phyloP scores from a whole-genome alignment of 208 protist genomes.

The Wallacemonas sp. region DNA sequence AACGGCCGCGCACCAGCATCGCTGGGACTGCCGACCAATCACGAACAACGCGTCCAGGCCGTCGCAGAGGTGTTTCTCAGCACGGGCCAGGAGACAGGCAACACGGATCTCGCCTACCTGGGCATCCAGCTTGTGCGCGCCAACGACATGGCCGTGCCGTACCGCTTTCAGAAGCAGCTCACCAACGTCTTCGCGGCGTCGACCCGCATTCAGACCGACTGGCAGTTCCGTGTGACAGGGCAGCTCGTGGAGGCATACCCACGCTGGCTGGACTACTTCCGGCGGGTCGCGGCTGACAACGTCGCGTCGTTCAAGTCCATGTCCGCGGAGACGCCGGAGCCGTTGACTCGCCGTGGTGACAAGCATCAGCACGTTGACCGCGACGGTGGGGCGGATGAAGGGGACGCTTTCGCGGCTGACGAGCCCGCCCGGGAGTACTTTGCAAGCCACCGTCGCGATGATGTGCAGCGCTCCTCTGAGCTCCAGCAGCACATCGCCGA shows the following conservation, averaged over 20 bases:
- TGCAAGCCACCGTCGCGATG: conserved; percentile 48
- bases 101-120: conserved; percentile 79
- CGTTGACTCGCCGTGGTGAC: no score
- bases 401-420: not conserved
- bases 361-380: not conserved
- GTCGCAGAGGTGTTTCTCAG: conserved; percentile 69
- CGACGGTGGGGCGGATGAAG: not conserved
- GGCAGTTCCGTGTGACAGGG: conserved; percentile 68
- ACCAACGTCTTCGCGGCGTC: conserved; percentile 81
- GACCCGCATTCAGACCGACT: conserved; percentile 78
- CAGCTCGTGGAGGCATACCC: conserved; percentile 54
- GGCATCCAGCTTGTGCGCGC: conserved; percentile 82
- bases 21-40: conserved; percentile 46
- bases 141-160: conserved; percentile 70
- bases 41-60: conserved; percentile 38
- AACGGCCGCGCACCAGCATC: conserved; percentile 70
- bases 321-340: no score
- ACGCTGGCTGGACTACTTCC: conserved; percentile 71
- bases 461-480: conserved; percentile 30
- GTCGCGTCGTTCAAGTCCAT: no score
- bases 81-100: conserved; percentile 73
- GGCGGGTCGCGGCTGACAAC: conserved; percentile 55
- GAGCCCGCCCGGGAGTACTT: conserved; percentile 44
- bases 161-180: conserved; percentile 77
- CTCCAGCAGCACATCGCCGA: conserved; percentile 49